Conservation (phyloP, 768 basidiomycete genomes). For the Myochromella boudieri region DNA sequence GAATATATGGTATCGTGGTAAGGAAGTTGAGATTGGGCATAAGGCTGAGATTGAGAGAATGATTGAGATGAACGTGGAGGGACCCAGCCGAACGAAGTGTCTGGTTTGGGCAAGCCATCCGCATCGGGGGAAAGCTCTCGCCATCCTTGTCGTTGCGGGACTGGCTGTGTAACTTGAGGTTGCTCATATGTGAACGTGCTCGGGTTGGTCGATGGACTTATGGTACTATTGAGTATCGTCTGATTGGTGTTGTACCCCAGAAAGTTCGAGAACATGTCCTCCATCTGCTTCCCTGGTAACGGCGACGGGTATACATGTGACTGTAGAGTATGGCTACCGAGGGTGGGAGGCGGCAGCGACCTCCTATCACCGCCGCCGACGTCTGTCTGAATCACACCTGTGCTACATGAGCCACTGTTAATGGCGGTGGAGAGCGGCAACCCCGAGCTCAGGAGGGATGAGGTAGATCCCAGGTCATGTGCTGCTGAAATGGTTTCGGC, state of each 20-base stretch:
- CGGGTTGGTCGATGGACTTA: neutral
- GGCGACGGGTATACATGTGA: neutral
- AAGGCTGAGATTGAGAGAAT: no score
- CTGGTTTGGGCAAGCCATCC: conserved; percentile 16
- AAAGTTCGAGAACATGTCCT: conserved; percentile 23
- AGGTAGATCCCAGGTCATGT: no score
- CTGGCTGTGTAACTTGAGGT: neutral
- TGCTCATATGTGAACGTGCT: neutral
- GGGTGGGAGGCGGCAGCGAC: neutral
- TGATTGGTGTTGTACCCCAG: conserved; percentile 22
- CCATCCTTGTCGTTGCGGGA: conserved; percentile 7
- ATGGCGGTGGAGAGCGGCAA: no score
- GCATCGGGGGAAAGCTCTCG: conserved; percentile 3
- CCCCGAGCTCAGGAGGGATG: no score
- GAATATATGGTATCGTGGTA: no score
- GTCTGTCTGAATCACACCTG: no score
- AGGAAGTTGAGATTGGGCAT: no score
- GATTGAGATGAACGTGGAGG: no score
- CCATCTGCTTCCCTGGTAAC: conserved; percentile 13
- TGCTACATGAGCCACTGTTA: no score
- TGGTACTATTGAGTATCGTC: conserved; percentile 11
- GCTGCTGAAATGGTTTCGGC: no score
- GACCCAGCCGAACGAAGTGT: conserved; percentile 20
- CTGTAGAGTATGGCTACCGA: no score
- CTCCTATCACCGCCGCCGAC: conserved; percentile 1